These are phyloP conservation scores for Aspergillus sp. DNA, from an alignment of 2,329 filamentous ascomycete species.

Conservation along the genomic window DNA sequence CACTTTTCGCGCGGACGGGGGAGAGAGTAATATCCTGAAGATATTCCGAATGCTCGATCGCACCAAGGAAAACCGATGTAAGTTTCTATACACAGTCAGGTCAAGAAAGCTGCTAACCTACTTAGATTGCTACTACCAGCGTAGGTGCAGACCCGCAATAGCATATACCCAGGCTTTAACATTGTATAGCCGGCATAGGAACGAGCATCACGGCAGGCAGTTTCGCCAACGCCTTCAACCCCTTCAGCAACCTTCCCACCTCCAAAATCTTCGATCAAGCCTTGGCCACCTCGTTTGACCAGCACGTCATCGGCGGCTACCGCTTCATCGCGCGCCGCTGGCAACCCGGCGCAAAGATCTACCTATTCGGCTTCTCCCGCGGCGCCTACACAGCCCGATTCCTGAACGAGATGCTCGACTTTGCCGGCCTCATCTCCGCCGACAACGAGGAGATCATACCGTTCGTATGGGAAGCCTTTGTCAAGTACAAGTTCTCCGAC, in stretches of 20 bases:
- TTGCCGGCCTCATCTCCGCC: conserved; percentile 15
- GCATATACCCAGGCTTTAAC: background rate
- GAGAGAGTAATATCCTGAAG: conserved; percentile 43
- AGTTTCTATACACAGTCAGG: background rate
- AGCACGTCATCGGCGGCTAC: conserved; percentile 20
- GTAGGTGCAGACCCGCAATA: conserved; percentile 6
- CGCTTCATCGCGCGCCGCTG: conserved; percentile 19
- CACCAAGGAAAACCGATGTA: conserved; percentile 21
- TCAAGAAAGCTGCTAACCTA: background rate
- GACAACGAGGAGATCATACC: conserved; percentile 21
- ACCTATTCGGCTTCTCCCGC: conserved; percentile 24
- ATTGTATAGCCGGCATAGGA: conserved; percentile 16
- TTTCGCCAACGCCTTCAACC: conserved; percentile 11
- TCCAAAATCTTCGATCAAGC: conserved; percentile 14
- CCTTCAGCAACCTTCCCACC: conserved; percentile 8
- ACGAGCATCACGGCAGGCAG: conserved; percentile 12
- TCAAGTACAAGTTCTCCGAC: conserved; percentile 14
- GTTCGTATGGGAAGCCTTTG: conserved; percentile 17
- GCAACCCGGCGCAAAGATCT: conserved; percentile 14
- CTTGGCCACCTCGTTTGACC: conserved; percentile 15
- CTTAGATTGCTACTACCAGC: conserved; percentile 21
- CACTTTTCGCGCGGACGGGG: conserved; percentile 36
- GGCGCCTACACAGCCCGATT: conserved; percentile 24
- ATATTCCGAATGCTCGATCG: conserved; percentile 40
- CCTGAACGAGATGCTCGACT: conserved; percentile 22